These are phyloP conservation scores for Phytophthora ramorum DNA, from an alignment of 352 stramenopile genomes.

Conservation along the genomic window DNA sequence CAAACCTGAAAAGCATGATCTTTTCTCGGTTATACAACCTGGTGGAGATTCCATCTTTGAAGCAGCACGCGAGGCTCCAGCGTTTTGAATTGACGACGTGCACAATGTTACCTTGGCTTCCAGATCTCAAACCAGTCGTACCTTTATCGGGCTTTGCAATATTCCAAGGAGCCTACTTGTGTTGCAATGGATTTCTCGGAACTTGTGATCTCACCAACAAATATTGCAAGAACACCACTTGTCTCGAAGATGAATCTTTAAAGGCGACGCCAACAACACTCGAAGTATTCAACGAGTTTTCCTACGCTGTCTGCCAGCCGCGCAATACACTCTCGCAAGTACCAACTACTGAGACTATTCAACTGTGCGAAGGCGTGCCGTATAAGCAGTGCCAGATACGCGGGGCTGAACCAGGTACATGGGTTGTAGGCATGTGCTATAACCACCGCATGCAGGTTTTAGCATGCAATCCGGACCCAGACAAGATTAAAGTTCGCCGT, in stretches of 20 bases:
- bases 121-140: constrained; percentile 21
- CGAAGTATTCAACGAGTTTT: constrained; percentile 12
- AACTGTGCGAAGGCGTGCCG: constrained; percentile 36
- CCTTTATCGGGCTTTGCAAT: constrained; percentile 21
- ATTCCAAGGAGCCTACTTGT: constrained; percentile 31
- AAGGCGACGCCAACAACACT: constrained; percentile 19
- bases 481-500: constrained; percentile 35
- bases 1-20: constrained; percentile 35
- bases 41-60: constrained; percentile 26
- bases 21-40: constrained; percentile 26
- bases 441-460: constrained; percentile 45
- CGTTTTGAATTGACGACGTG: constrained; percentile 25
- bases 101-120: constrained; percentile 6
- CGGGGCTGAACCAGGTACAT: background rate
- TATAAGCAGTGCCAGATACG: constrained; percentile 33
- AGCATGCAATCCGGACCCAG: constrained; percentile 33
- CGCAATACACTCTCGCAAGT: constrained; percentile 20
- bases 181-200: constrained; percentile 47
- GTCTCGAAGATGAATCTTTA: constrained; percentile 12
- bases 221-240: constrained; percentile 22
- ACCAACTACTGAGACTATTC: constrained; percentile 23
- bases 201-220: constrained; percentile 35
- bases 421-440: constrained; percentile 41
- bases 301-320: constrained; percentile 19
- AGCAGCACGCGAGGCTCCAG: constrained; percentile 13